Percentiles rank a stretch among this genome's conserved stretches.
These are phyloP conservation scores for Austroboletus sp. DNA, from an alignment of 1,284 basidiomycete genomes.

Conservation along the genomic window DNA sequence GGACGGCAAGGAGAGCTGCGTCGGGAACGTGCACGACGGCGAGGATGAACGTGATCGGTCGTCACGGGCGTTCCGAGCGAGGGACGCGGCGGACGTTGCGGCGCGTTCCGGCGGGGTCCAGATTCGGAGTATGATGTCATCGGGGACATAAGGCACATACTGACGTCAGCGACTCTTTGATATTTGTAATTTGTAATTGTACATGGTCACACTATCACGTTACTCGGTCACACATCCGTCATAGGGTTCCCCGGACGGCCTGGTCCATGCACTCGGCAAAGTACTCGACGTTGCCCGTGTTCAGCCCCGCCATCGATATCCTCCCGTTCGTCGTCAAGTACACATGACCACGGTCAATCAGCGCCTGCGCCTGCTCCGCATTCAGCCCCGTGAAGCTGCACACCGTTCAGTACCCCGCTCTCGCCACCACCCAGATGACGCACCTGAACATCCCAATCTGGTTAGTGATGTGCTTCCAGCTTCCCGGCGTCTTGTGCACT, in stretches of 20 bases:
- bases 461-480: slow-evolving; percentile 84
- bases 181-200: slow-evolving; percentile 3
- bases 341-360: slow-evolving; percentile 76
- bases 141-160: slow-evolving; percentile 6
- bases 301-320: slow-evolving; percentile 57
- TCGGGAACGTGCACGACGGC: slow-evolving; percentile 19
- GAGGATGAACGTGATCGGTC: slow-evolving; percentile 23
- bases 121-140: slow-evolving; percentile 27
- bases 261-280: slow-evolving; percentile 72
- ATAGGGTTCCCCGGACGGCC: slow-evolving; percentile 56
- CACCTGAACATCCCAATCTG: slow-evolving; percentile 94
- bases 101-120: slow-evolving; percentile 29
- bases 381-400: slow-evolving; percentile 74
- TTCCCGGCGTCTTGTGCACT: slow-evolving; percentile 84
- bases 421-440: slow-evolving; percentile 20
- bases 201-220: not conserved
- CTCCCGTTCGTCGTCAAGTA: slow-evolving; percentile 85
- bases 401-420: slow-evolving; percentile 6
- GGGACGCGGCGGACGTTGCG: slow-evolving; percentile 18
- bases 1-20: slow-evolving; percentile 10
- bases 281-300: slow-evolving; percentile 66
- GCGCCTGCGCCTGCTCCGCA: slow-evolving; percentile 59
- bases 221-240: slow-evolving; percentile 15
- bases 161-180: slow-evolving; percentile 25
- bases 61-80: slow-evolving; percentile 12